Conservation (phyloP, 2,329 filamentous ascomycete genomes). For the Ceratocystis destructans region DNA sequence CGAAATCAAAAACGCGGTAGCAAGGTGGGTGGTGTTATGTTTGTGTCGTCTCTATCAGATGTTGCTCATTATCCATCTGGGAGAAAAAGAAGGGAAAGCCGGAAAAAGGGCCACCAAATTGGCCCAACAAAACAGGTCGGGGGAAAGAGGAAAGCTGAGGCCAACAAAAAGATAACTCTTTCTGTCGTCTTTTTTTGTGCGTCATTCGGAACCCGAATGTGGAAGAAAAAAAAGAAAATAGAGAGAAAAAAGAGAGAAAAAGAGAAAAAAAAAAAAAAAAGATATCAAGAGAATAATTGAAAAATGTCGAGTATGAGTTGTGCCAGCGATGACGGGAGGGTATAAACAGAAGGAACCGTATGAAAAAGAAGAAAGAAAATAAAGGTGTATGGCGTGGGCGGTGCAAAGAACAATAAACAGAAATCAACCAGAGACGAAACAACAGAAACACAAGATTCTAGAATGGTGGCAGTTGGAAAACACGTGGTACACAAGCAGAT, state of each 20-base stretch:
- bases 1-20: not conserved
- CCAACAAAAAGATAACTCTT: not conserved
- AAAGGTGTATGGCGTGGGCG: not conserved
- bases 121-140: not conserved
- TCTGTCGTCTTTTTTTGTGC: not conserved
- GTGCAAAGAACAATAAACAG: not conserved
- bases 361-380: not conserved
- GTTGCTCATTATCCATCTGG: not conserved
- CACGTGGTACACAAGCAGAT: not conserved
- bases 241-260: no score
- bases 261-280: not conserved
- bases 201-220: not conserved
- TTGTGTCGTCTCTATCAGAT: not conserved
- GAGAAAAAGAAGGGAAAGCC: not conserved
- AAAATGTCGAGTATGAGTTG: not conserved
- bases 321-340: slow-evolving; percentile 3
- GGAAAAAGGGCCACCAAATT: no score
- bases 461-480: not conserved
- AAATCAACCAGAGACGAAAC: not conserved
- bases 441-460: not conserved
- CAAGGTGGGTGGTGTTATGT: not conserved
- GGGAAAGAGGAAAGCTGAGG: not conserved
- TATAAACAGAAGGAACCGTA: not conserved
- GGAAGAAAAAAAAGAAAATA: not conserved
- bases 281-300: not conserved